phyloP scores from a whole-genome alignment of 2,329 filamentous ascomycete genomes.

The Penicillium sp. region DNA sequence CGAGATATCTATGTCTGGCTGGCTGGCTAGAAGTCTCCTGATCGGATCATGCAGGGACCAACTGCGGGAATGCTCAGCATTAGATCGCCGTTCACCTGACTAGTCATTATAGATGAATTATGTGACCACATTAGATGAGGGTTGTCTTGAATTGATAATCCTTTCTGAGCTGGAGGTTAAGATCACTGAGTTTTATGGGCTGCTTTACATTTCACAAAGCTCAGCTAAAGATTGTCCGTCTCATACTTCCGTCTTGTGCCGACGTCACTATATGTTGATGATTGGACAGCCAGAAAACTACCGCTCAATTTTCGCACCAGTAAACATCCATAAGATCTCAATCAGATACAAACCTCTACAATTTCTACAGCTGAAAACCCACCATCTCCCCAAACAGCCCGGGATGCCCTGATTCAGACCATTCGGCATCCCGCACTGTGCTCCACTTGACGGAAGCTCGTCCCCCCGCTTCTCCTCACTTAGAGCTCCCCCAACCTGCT shows the following conservation, averaged over 20 bases:
- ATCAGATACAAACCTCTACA: background rate
- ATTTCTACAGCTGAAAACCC: background rate
- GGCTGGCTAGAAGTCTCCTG: background rate
- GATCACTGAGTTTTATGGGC: too few relatives aligned
- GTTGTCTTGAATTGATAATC: background rate
- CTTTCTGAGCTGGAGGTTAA: background rate
- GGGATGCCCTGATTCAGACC: conserved; percentile 9
- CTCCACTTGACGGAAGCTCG: conserved; percentile 32
- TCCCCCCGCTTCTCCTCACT: conserved; percentile 34
- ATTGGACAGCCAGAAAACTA: background rate
- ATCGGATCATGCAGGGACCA: background rate
- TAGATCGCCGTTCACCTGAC: background rate
- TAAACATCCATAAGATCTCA: too few relatives aligned
- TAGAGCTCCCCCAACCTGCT: conserved; percentile 13
- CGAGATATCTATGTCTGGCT: background rate
- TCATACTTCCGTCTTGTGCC: background rate
- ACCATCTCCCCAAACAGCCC: background rate
- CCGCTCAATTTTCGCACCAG: background rate
- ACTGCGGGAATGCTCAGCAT: background rate
- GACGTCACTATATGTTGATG: conserved; percentile 3
- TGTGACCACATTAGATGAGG: background rate
- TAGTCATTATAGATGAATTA: background rate
- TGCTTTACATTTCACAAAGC: background rate
- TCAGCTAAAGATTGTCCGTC: background rate
- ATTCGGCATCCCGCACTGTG: conserved; percentile 21